Percentiles rank a stretch among this genome's conserved stretches.
phyloP scores from a whole-genome alignment of 2,329 filamentous ascomycete species.

The Aureobasidium sp. region DNA sequence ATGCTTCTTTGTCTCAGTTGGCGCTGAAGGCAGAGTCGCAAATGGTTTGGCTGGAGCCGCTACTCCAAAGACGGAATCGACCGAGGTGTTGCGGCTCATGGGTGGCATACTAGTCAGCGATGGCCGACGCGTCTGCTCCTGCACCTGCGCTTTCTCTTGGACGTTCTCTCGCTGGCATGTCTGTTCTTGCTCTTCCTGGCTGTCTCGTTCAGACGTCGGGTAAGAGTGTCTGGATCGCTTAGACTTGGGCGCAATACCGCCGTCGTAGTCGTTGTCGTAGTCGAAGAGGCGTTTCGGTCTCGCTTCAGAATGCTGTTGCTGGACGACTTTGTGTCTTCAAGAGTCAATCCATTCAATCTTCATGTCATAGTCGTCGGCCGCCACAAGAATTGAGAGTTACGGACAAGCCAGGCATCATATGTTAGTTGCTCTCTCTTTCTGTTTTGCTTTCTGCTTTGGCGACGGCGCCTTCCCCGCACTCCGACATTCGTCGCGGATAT shows the following conservation, averaged over 20 bases:
- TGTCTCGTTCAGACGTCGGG: slow-evolving; percentile 1
- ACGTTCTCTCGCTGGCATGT: slow-evolving; percentile 6
- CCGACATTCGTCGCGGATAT: slow-evolving; percentile 8
- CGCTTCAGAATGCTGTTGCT: slow-evolving; percentile 13
- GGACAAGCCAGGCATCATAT: slow-evolving; percentile 6
- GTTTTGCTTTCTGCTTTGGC: slow-evolving; percentile 11
- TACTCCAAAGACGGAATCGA: neutral
- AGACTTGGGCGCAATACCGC: slow-evolving; percentile 13
- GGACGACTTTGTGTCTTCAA: slow-evolving; percentile 1
- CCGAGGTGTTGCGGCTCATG: neutral
- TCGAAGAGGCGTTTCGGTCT: slow-evolving; percentile 4
- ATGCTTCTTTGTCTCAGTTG: neutral
- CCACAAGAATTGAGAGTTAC: slow-evolving; percentile 9
- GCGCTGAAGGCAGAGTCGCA: neutral
- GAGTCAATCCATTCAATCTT: slow-evolving; percentile 13
- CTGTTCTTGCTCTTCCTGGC: slow-evolving; percentile 10
- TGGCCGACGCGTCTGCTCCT: neutral
- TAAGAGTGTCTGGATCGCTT: slow-evolving; percentile 13
- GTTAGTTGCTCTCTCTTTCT: slow-evolving; percentile 14
- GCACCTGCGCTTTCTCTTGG: slow-evolving; percentile 2
- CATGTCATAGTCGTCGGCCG: slow-evolving; percentile 10
- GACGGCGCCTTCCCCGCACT: slow-evolving; percentile 14
- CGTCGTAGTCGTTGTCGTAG: slow-evolving; percentile 8
- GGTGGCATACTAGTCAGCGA: neutral
- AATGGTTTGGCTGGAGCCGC: neutral